Conservation (phyloP, 176 grass and related monocot species). For the Zea luxurians region DNA sequence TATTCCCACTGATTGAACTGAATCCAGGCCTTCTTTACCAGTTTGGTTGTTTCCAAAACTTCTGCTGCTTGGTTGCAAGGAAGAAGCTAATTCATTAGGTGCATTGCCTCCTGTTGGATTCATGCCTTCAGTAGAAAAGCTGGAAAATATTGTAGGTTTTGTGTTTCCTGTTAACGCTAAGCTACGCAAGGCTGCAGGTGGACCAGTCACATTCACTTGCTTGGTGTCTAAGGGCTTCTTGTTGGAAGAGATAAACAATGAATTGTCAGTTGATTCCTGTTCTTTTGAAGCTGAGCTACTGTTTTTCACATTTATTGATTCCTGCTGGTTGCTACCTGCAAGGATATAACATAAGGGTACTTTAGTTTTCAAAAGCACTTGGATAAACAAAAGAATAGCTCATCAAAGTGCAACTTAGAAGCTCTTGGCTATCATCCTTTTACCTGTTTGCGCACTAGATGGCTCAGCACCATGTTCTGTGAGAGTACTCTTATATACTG, state of each 20-base stretch:
- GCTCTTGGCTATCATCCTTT: conserved; percentile 10
- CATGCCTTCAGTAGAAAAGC: conserved; percentile 40
- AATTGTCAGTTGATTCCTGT: conserved; percentile 29
- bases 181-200: conserved; percentile 11
- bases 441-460: conserved; percentile 48
- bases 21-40: conserved; percentile 42
- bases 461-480: conserved; percentile 39
- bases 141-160: conserved; percentile 45
- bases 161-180: conserved; percentile 37
- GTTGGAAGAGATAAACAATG: conserved; percentile 30
- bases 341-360: conserved; percentile 20
- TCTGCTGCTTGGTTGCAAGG: conserved; percentile 42
- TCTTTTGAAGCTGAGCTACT: conserved; percentile 24
- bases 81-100: conserved; percentile 45
- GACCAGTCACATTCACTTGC: conserved; percentile 33
- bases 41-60: conserved; percentile 36
- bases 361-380: conserved; percentile 22
- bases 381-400: not conserved
- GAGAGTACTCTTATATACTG: conserved; percentile 30
- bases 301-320: conserved; percentile 28
- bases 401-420: conserved; percentile 16
- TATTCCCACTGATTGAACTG: conserved; percentile 47
- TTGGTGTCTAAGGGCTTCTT: conserved; percentile 27
- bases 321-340: conserved; percentile 42
- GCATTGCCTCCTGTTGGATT: conserved; percentile 47